Base-by-base conservation (phyloP, 2,329 filamentous ascomycete species). In the Microdochium paspali region DNA sequence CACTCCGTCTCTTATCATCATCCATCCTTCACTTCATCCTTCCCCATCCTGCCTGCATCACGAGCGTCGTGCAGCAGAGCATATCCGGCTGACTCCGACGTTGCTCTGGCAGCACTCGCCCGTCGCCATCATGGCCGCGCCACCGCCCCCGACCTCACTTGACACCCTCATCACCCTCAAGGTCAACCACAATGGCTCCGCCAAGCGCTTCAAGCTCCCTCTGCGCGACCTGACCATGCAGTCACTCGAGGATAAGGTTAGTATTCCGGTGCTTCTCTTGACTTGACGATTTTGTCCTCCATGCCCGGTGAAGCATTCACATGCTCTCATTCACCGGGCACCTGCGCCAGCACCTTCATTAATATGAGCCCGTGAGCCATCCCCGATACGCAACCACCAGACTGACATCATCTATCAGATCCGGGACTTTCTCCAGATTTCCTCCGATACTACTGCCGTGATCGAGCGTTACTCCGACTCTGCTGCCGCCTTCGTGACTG, bases 401-500 rank as follows among this genome's bases (percentile, higher is more conserved):
- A 26, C 15, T 26, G 20, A 32, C 20, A 31, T 20, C 23, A 15
- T 23, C 42, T 44, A 39, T 47, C 53, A 91, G 87, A 77, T 95
- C 56, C 85, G 85, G 55, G 67, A 70, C 53, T 70, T 84, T 47
- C 80, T 95, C 46, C 68, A 72, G 51, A 80, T 94, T 56, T 75
- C 80, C 28, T 61, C 74, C 44, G 74, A 80, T 60, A 73, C 79
- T 51, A 67, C 78, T 46, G 77, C 84, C 62, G 67, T 82, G 58
- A 84, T 97, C 59, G 90, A 97, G 72, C 88, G 93, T 56, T 98
- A 90, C 71, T 97, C 93, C 54, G 93, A 98, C 68, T 96, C 90
- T 54, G 87, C 89, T 54, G 85, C 77, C 43, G 74, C 82, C 54
- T 97, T 86, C 67, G 79, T 97, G 54, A 74, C 79, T 42, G 83